Evolutionary conservation across 257 asterid genomes (phyloP), one percentile per base, ranked within the genome.

Genomic region (Ajuga chamaepitys): DNA sequence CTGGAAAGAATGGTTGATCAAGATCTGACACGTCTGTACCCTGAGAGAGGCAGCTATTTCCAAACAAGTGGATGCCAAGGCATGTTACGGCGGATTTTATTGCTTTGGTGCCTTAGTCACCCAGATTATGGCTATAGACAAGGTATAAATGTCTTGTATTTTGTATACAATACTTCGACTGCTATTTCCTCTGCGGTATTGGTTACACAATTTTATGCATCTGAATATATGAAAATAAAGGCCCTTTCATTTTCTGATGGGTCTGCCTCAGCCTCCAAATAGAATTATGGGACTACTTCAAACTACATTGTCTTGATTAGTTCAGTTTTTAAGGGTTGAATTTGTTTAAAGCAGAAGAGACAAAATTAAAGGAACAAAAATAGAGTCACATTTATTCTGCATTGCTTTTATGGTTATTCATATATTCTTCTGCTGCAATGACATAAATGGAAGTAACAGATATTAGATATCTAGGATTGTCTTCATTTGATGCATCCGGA

Each of bases 1-100:
- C 75, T 93, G 64, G 97, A 93, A 83, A 86, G 86, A 66, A 87
- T 87, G 99, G 87, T 93, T 61, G 99, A 93, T 76, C 96, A 93
- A 79, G 99, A 93, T 84, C 82, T 89, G 81, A 81, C 96, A 0
- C 99, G 97, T 17, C 80, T 93, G 70, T 93, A 93, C 81, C 97
- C 97, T 74, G 99, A 89, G 75, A 85, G 87, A 61, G 95, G 95
- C 73, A 86, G 96, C 84, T 89, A 89, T 74, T 93, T 93, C 70
- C 99, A 89, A 77, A 89, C 97, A 48, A 81, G 81, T 66, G 96
- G 75, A 62, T 93, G 97, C 70, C 97, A 89, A 80, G 81, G 91
- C 78, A 87, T 93, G 86, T 70, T 93, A 70, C 81, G 96, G 58
- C 80, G 99, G 54, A 82, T 93, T 72, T 76, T 93, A 70, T 77